A percentile compares a stretch with the other conserved stretches of the same genome.
Conservation (phyloP, 2,329 filamentous ascomycete species). For the Macrophomina pseudophaseolina region DNA sequence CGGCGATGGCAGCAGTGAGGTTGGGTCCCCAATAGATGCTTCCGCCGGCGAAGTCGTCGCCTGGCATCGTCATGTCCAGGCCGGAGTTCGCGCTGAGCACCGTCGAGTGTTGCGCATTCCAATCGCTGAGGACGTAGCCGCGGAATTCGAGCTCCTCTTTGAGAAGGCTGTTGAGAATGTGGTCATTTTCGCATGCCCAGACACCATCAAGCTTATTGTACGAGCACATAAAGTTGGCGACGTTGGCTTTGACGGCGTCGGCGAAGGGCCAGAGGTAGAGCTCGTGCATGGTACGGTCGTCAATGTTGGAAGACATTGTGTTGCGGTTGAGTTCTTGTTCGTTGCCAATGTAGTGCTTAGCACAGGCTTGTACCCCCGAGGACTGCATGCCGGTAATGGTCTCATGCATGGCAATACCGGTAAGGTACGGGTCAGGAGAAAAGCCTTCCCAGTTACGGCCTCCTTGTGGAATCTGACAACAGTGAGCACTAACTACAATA, state of each 20-base stretch:
- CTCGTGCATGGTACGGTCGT: slow-evolving; percentile 69
- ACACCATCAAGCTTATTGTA: slow-evolving; percentile 54
- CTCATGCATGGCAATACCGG: slow-evolving; percentile 47
- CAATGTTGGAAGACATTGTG: slow-evolving; percentile 65
- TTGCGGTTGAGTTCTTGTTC: slow-evolving; percentile 64
- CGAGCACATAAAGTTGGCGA: slow-evolving; percentile 64
- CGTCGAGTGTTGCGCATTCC: slow-evolving; percentile 54
- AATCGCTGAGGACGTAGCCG: slow-evolving; percentile 53
- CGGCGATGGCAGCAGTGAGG: slow-evolving; percentile 59
- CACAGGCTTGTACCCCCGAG: slow-evolving; percentile 49
- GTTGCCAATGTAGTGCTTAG: slow-evolving; percentile 64
- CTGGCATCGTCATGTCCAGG: slow-evolving; percentile 65
- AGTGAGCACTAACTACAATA: slow-evolving; percentile 15
- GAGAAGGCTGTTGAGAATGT: slow-evolving; percentile 55
- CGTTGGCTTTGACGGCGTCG: slow-evolving; percentile 63
- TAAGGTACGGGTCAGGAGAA: slow-evolving; percentile 50
- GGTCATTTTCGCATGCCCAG: slow-evolving; percentile 57
- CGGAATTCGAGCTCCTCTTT: slow-evolving; percentile 59
- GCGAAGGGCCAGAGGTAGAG: slow-evolving; percentile 71
- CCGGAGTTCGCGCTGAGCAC: slow-evolving; percentile 52
- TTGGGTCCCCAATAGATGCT: slow-evolving; percentile 62
- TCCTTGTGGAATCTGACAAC: slow-evolving; percentile 32
- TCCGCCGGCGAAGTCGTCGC: slow-evolving; percentile 38
- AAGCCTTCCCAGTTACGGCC: slow-evolving; percentile 55
- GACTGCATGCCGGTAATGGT: slow-evolving; percentile 49